These are phyloP conservation scores for Coix lacrymajobi DNA, from an alignment of 176 grass and related monocot species.

Conservation along the genomic window DNA sequence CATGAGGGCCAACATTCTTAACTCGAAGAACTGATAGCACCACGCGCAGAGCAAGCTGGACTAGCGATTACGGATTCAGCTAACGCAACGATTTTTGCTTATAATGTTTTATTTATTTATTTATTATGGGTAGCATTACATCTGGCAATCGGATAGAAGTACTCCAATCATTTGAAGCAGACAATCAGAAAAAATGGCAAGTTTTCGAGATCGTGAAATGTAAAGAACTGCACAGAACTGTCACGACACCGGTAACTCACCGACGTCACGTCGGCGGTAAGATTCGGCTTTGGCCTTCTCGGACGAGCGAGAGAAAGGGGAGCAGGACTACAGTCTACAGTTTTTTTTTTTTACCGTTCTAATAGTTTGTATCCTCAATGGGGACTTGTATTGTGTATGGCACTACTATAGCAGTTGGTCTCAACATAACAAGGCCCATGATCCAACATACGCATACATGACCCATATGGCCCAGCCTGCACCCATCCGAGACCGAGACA, in stretches of 20 bases:
- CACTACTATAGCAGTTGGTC: no score
- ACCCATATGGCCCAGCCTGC: no score
- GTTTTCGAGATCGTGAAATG: not conserved
- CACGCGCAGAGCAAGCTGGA: not conserved
- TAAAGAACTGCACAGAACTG: not conserved
- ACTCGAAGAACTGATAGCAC: not conserved
- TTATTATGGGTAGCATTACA: not conserved
- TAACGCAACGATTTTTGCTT: not conserved
- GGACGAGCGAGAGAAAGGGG: no score
- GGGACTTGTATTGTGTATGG: no score
- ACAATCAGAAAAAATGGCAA: not conserved
- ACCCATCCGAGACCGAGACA: no score
- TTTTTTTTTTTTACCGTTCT: no score
- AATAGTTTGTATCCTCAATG: no score
- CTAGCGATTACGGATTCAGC: not conserved
- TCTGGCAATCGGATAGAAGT: not conserved
- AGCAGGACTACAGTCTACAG: no score
- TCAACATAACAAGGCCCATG: not conserved
- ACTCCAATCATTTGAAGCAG: not conserved
- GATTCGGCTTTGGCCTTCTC: not conserved
- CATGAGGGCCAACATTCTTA: constrained; percentile 52
- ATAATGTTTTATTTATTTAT: not conserved
- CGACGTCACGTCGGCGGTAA: not conserved
- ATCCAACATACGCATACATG: not conserved
- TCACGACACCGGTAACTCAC: not conserved